These are phyloP conservation scores for Aspergillus avenaceus DNA, from an alignment of 495 filamentous ascomycete species.

Conservation along the genomic window DNA sequence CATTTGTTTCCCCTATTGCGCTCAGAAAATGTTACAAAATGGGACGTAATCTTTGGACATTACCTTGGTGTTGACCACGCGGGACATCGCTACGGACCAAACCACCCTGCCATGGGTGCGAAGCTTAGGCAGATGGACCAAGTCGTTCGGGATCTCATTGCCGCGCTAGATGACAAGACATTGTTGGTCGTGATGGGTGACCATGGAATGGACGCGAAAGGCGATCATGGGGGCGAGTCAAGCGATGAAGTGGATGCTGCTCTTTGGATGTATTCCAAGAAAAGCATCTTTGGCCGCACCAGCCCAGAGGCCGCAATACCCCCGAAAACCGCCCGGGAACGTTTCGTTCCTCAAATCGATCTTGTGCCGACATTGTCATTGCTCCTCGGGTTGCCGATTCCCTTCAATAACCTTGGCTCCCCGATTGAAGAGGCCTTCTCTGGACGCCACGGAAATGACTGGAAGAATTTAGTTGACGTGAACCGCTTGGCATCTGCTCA, in stretches of 20 bases:
- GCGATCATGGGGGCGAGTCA: slow-evolving; percentile 95
- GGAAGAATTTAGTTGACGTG: slow-evolving; percentile 69
- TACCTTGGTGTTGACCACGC: slow-evolving; percentile 96
- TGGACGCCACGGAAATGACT: slow-evolving; percentile 61
- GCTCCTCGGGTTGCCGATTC: slow-evolving; percentile 85
- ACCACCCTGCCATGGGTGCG: slow-evolving; percentile 84
- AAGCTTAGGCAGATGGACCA: slow-evolving; percentile 91
- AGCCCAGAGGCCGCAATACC: slow-evolving; percentile 56
- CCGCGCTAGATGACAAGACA: slow-evolving; percentile 74
- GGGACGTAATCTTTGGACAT: slow-evolving; percentile 92
- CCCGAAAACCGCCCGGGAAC: slow-evolving; percentile 68
- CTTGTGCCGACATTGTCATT: slow-evolving; percentile 87
- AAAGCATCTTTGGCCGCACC: slow-evolving; percentile 73
- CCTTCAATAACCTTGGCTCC: slow-evolving; percentile 93
- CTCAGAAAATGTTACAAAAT: slow-evolving; percentile 57
- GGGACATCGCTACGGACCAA: slow-evolving; percentile 90
- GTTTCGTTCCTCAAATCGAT: slow-evolving; percentile 91
- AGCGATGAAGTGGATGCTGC: slow-evolving; percentile 93
- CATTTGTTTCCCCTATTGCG: slow-evolving; percentile 82
- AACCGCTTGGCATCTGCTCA: slow-evolving; percentile 77
- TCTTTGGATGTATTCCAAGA: slow-evolving; percentile 96
- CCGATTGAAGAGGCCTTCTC: slow-evolving; percentile 94
- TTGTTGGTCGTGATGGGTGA: slow-evolving; percentile 95
- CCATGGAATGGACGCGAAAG: slow-evolving; percentile 96
- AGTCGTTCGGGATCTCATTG: slow-evolving; percentile 68